Evolutionary conservation across 345 rosid species (phyloP), one percentile per base, ranked within the genome.

Genomic region (Zanthoxylum bungeanum): DNA sequence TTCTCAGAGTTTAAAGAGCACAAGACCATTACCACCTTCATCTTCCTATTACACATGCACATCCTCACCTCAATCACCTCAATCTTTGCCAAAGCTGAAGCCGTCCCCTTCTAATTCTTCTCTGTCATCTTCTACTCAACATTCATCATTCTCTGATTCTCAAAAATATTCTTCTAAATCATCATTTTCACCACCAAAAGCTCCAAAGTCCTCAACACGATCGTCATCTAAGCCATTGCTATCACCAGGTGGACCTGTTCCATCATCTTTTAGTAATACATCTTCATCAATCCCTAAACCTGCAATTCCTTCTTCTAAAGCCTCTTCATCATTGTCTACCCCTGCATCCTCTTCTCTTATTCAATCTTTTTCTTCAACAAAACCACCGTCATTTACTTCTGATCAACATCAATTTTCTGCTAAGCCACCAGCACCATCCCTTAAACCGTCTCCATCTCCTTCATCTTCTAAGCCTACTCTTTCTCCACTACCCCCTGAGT

Each of bases 391-490:
- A 9, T 55, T 24, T 24, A 22, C 1, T 24, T 42, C 47, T 42
- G 47, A 42, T 3, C 49, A 44, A 44, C 47, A 12, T 55, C 37
- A 22, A 24, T 2, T 22, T 30, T 16, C 28, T 1, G 24, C 28
- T 55, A 27, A 55, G 21, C 68, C 21, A 3, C 33, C 66, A 1
- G 8, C 74, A 44, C 44, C 42, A 42, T 58, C 62, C 28, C 11
- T 3, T 60, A 61, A 75, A 30, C 33, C 73, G 36, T 27, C 70
- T 40, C 22, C 52, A 10, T 71, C 31, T 19, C 59, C 36, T 66
- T 25, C 44, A 9, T 51, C 73, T 50, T 70, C 60, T 28, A 61
- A 66, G 66, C 28, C 76, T 21, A 70, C 51, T 33, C 71, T 70
- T 19, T 51, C 60, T 25, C 69, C 33, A 21, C 50, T 21, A 10